Evolutionary conservation across 1,284 basidiomycete species (phyloP).

Genomic region (Phenoliferia sp.): DNA sequence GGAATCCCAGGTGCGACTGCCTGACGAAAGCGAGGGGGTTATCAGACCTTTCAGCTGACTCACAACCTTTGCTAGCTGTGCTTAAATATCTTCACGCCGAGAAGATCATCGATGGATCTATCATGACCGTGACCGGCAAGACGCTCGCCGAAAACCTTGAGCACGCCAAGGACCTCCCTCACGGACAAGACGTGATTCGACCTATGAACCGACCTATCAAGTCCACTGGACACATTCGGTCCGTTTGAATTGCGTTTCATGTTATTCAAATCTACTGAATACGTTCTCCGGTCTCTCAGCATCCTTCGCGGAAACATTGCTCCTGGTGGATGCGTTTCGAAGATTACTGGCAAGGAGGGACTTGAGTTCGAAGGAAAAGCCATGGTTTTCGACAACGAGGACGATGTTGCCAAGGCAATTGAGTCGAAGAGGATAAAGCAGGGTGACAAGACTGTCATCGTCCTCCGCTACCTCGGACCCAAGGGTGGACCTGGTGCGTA

Average conservation of each 20-base stretch:
- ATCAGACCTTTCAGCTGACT: constrained; percentile 49
- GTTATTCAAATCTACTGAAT: not conserved
- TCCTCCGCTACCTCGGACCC: constrained; percentile 81
- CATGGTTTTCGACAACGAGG: constrained; percentile 72
- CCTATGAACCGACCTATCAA: constrained; percentile 84
- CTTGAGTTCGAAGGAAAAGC: constrained; percentile 79
- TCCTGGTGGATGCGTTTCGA: constrained; percentile 87
- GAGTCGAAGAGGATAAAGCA: constrained; percentile 76
- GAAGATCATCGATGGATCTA: constrained; percentile 75
- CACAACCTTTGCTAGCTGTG: constrained; percentile 54
- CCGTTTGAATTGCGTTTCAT: constrained; percentile 40
- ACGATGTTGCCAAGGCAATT: constrained; percentile 77
- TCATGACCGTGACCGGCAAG: constrained; percentile 79
- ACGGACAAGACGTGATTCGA: constrained; percentile 74
- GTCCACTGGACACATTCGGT: constrained; percentile 78
- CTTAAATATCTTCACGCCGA: constrained; percentile 75
- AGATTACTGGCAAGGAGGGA: constrained; percentile 95
- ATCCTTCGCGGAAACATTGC: constrained; percentile 89
- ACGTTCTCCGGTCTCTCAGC: constrained; percentile 44
- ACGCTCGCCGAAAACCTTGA: constrained; percentile 85
- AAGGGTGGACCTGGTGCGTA: constrained; percentile 73
- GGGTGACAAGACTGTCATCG: constrained; percentile 80
- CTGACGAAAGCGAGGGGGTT: no score
- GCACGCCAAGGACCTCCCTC: constrained; percentile 65
- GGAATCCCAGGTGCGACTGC: constrained; percentile 75